These are phyloP conservation scores for Bryum argenteum DNA, from an alignment of 225 moss, liverwort and hornwort species.

Conservation along the genomic window DNA sequence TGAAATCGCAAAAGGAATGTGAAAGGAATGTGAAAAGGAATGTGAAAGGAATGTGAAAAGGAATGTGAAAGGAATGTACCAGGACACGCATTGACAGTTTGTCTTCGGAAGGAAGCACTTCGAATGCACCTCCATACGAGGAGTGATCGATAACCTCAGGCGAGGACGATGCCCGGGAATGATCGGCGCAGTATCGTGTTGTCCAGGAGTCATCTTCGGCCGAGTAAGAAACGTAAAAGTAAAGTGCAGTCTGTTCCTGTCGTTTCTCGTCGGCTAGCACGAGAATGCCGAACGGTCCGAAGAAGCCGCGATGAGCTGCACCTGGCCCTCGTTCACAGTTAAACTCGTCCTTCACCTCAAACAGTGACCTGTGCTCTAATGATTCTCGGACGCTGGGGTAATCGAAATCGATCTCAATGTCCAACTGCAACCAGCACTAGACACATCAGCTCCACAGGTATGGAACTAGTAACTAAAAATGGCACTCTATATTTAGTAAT, in stretches of 20 bases:
- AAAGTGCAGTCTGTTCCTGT: slow-evolving; percentile 35
- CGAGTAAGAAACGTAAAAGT: slow-evolving; percentile 31
- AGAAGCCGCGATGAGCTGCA: slow-evolving; percentile 24
- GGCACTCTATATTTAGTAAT: no score
- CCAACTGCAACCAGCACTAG: slow-evolving; percentile 26
- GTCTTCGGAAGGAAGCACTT: slow-evolving; percentile 48
- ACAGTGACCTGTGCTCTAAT: background rate
- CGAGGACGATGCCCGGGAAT: slow-evolving; percentile 48
- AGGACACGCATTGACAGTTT: slow-evolving; percentile 53
- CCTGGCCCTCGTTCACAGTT: slow-evolving; percentile 29
- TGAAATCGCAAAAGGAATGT: no score
- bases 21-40: background rate
- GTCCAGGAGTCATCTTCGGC: slow-evolving; percentile 18
- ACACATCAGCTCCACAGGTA: background rate
- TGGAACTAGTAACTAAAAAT: no score
- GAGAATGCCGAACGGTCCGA: slow-evolving; percentile 15
- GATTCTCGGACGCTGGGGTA: slow-evolving; percentile 20
- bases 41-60: background rate
- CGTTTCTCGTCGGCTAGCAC: slow-evolving; percentile 30
- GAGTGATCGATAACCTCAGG: slow-evolving; percentile 50
- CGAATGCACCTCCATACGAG: slow-evolving; percentile 57
- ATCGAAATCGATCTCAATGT: slow-evolving; percentile 29
- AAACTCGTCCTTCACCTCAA: background rate
- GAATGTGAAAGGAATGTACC: slow-evolving; percentile 16
- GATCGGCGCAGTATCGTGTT: slow-evolving; percentile 29